These are phyloP conservation scores for Hyaloperonospora arabidopsidis DNA, from an alignment of 352 stramenopile genomes.

Conservation along the genomic window DNA sequence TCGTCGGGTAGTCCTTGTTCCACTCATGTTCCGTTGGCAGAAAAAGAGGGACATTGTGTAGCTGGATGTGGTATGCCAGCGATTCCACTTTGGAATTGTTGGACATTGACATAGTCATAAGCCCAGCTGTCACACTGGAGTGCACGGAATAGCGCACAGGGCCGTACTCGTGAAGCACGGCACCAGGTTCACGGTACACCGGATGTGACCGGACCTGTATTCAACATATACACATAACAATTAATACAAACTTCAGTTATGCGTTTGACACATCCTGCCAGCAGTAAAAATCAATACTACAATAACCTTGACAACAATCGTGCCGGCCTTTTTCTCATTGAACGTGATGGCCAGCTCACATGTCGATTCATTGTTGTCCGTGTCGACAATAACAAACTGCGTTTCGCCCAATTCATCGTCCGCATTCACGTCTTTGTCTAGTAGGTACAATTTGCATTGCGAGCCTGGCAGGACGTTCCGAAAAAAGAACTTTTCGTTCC, in stretches of 20 bases:
- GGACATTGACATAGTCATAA: conserved; percentile 30
- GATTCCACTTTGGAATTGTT: conserved; percentile 28
- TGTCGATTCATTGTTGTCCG: conserved; percentile 18
- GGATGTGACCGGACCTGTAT: conserved; percentile 25
- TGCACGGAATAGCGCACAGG: conserved; percentile 35
- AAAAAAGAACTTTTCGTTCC: conserved; percentile 40
- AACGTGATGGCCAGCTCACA: conserved; percentile 28
- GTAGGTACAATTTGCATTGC: conserved; percentile 30
- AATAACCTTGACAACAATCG: conserved; percentile 32
- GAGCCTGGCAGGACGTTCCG: conserved; percentile 31
- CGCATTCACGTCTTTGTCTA: conserved; percentile 30
- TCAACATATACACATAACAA: not conserved
- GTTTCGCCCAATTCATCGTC: conserved; percentile 32
- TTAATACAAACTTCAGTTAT: not conserved
- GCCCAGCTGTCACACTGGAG: conserved; percentile 28
- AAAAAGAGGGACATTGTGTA: conserved; percentile 31
- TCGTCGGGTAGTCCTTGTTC: conserved; percentile 35
- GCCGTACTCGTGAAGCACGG: conserved; percentile 20
- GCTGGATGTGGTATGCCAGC: conserved; percentile 29
- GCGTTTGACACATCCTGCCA: not conserved
- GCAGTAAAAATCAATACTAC: too few species aligned
- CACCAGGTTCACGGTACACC: not conserved
- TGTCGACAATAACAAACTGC: conserved; percentile 27
- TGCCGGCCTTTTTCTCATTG: conserved; percentile 21
- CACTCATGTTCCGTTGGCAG: conserved; percentile 31